Evolutionary conservation across 805 yeast genomes (phyloP).

Genomic region (Yarrowia sp.): DNA sequence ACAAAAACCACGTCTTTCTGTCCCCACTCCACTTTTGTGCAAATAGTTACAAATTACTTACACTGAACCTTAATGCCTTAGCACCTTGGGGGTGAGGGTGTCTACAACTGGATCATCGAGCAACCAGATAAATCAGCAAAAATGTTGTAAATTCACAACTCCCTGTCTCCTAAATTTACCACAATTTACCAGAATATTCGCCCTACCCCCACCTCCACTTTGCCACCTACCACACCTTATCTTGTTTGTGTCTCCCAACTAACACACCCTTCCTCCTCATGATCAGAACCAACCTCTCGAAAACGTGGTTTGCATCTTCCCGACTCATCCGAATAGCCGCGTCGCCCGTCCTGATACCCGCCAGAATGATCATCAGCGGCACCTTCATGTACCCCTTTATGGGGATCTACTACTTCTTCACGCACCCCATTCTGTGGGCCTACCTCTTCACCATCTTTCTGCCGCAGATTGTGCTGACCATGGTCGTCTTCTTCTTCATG

Average conservation of each 20-base stretch:
- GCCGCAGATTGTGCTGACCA: slow-evolving; percentile 47
- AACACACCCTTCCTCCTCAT: neutral
- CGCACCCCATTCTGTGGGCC: slow-evolving; percentile 49
- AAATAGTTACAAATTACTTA: too few relatives aligned
- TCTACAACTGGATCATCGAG: too few relatives aligned
- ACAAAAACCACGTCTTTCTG: too few relatives aligned
- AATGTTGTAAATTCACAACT: too few relatives aligned
- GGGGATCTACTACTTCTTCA: slow-evolving; percentile 46
- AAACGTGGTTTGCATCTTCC: slow-evolving; percentile 13
- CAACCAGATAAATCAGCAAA: too few relatives aligned
- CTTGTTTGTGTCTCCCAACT: neutral
- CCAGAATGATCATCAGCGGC: slow-evolving; percentile 33
- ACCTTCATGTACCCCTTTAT: slow-evolving; percentile 39
- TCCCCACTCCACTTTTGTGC: too few relatives aligned
- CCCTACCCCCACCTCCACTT: too few relatives aligned
- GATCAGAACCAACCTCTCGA: slow-evolving; percentile 12
- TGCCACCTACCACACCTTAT: neutral
- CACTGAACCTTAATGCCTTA: too few relatives aligned
- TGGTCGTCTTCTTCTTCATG: slow-evolving; percentile 41
- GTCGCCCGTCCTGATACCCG: slow-evolving; percentile 35
- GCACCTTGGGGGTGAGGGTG: too few relatives aligned
- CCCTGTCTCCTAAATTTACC: too few relatives aligned
- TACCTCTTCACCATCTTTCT: slow-evolving; percentile 45
- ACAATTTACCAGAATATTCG: too few relatives aligned
- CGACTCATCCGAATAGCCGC: neutral